Conservation (phyloP, 257 asterid species). For the Echium plantagineum region DNA sequence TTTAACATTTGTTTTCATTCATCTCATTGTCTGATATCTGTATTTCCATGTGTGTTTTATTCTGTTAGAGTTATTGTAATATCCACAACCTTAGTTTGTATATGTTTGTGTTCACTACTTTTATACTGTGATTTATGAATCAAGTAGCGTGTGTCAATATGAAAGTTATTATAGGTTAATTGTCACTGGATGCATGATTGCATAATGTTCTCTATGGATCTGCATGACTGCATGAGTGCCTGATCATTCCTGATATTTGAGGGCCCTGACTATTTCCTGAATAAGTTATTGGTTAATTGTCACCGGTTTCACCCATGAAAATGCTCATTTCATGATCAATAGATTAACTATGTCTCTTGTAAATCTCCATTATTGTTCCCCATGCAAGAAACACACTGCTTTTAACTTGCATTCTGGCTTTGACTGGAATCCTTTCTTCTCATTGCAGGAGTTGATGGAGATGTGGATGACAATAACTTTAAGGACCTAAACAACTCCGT, state of each 20-base stretch:
- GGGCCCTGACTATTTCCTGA: neutral
- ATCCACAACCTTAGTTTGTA: neutral
- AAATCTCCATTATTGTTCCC: neutral
- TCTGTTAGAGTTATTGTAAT: neutral
- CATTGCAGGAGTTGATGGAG: conserved; percentile 37
- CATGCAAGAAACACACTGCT: neutral
- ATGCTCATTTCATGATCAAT: neutral
- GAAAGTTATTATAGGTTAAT: neutral
- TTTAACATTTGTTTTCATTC: neutral
- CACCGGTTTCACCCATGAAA: neutral
- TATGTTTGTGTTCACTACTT: neutral
- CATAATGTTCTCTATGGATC: neutral
- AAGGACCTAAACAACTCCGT: conserved; percentile 28
- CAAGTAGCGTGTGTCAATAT: neutral
- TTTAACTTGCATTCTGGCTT: neutral
- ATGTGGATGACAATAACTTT: conserved; percentile 23
- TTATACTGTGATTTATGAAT: too few species aligned
- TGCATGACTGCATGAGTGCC: neutral
- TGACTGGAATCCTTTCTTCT: neutral
- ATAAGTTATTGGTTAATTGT: too few species aligned
- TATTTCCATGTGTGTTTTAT: neutral
- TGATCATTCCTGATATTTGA: neutral
- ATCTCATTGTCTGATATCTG: too few species aligned
- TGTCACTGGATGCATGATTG: neutral
- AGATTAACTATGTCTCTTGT: neutral